Evolutionary conservation across 2,329 filamentous ascomycete genomes (phyloP), one percentile per base, ranked within the genome.

Genomic region (Xylaria arbuscula): DNA sequence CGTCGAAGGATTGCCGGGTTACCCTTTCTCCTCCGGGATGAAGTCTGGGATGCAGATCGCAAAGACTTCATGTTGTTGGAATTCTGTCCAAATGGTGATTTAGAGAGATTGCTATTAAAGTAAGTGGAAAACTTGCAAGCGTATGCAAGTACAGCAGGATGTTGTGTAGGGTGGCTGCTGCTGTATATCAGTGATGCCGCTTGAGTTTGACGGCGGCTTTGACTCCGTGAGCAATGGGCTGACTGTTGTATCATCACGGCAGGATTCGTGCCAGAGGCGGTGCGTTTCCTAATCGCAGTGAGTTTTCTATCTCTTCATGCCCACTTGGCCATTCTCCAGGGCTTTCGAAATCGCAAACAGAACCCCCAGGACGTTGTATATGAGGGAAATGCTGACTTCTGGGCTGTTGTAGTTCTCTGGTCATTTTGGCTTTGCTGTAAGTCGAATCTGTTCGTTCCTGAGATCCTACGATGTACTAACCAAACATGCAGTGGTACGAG

Each of bases 361-460:
- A 13, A 17, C 15, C 13, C 15, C 11, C 8, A 19, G 19, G 10
- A 19, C 13, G 4, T 9, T 34, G 8, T 17, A 28, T 36, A 11
- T 5, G 45, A 63, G 3, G 8, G 10, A 24, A 24, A 0, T 45
- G 28, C 47, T 54, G 8, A 34, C 6, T 64, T 1, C 54, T 60
- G n/a, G 50, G 34, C 40, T 22, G 63, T 69, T 32, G 59, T 60
- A 60, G 70, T 76, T n/a, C 68, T 75, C 15, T 75, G 72, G 72
- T 58, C 62, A 0, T 74, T 76, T 54, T 75, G 72, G 72, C 58
- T 72, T 48, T 75, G 73, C 36, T 60, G 72, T 75, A 63, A 62
- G 73, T 73, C n/a, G 32, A 59, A 15, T 19, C 24, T 28, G 6
- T 19, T 19, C 24, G 24, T 13, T 19, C 4, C n/a, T 60, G 54